Evolutionary conservation across 2,329 filamentous ascomycete genomes (phyloP), one percentile per base, ranked within the genome.

Genomic region (Pezicula radicicola): DNA sequence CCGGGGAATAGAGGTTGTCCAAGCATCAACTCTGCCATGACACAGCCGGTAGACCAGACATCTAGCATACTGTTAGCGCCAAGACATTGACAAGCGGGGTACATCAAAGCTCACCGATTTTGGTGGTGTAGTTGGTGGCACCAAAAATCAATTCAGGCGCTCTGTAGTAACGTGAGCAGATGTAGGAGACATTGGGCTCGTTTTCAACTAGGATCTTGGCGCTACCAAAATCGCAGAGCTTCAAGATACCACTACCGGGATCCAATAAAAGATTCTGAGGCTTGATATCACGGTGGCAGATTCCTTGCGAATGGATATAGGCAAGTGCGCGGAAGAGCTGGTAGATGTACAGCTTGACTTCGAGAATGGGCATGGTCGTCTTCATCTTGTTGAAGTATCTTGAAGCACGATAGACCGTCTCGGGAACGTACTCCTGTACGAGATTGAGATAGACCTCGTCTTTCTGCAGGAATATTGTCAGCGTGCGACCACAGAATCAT

Each of bases 301-400:
- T 99, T 66, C 94, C 94, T 76, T 97, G 93, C 9, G 94, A 97
- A 75, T 99, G 94, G 64, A 99, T 99, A 75, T 99, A 99, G 67
- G 94, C 94, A 63, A 99, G 81, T 35, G 94, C 96, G 64, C 94
- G 88, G 84, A 99, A 99, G 50, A 99, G 88, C 78, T 99, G 94
- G 76, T 99, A 99, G 70, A 93, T 99, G 80, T 97, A 99, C 57
- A 99, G 87, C 80, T 99, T 99, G 70, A 97, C 91, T 74, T 99
- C 94, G 63, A 99, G 84, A 64, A 93, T 96, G 15, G 94, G 94
- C 94, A 99, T 99, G 49, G 93, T 97, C 6, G 92, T 96, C 85
- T 97, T 99, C 87, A 97, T 88, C 79, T 99, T 99, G 81, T 95
- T 97, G 82, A 99, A 99, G 77, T 97, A 97, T 66, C 94, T 87